Percentiles rank a stretch among this genome's conserved stretches.
Evolutionary conservation across 2,329 filamentous ascomycete genomes (phyloP).

Genomic region (Penicillium sp.): DNA sequence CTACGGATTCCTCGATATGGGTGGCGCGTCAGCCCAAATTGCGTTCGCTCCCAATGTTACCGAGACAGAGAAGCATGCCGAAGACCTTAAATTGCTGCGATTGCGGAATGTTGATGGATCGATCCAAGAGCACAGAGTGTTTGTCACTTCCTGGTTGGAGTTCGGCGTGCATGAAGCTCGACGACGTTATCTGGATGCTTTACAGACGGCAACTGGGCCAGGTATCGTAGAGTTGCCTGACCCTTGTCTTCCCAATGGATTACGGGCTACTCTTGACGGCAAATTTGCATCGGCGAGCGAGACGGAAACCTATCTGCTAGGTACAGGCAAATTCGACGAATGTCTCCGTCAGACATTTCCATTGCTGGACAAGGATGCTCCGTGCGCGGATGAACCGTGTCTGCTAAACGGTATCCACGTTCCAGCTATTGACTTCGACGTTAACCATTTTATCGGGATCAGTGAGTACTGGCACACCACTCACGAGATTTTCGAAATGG

Average conservation of each 20-base stretch:
- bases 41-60: slow-evolving; percentile 94
- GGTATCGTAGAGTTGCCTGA: slow-evolving; percentile 71
- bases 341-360: slow-evolving; percentile 81
- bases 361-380: slow-evolving; percentile 81
- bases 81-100: slow-evolving; percentile 83
- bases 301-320: slow-evolving; percentile 60
- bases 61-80: slow-evolving; percentile 81
- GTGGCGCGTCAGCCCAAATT: slow-evolving; percentile 94
- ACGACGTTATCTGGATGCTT: slow-evolving; percentile 72
- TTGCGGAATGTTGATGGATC: slow-evolving; percentile 79
- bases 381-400: slow-evolving; percentile 80
- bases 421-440: slow-evolving; percentile 91
- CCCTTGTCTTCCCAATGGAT: slow-evolving; percentile 79
- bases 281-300: slow-evolving; percentile 47
- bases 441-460: slow-evolving; percentile 96
- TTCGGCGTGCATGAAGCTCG: slow-evolving; percentile 96
- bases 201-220: slow-evolving; percentile 66
- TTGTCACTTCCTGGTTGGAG: slow-evolving; percentile 93
- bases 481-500: slow-evolving; percentile 82
- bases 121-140: slow-evolving; percentile 78
- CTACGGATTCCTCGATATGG: slow-evolving; percentile 98
- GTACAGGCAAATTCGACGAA: slow-evolving; percentile 82
- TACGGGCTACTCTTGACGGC: slow-evolving; percentile 73
- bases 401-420: slow-evolving; percentile 88
- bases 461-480: slow-evolving; percentile 99